phyloP scores from a whole-genome alignment of 2,329 filamentous ascomycete species.

The Phaeomoniella chlamydospora region DNA sequence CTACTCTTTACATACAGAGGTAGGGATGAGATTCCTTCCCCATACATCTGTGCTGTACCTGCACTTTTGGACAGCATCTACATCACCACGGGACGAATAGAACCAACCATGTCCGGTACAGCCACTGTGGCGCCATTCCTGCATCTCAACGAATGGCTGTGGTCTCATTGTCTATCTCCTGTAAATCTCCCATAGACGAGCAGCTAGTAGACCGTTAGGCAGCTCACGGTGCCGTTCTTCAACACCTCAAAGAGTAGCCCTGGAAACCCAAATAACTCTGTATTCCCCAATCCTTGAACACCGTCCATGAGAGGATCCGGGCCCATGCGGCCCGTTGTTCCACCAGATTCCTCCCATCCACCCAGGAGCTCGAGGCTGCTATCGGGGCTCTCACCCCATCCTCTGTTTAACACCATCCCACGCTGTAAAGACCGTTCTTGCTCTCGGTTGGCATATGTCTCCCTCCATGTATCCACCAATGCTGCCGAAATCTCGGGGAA shows the following conservation, averaged over 20 bases:
- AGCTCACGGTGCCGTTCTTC: constrained; percentile 80
- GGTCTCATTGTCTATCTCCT: too few species aligned
- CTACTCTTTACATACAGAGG: too few species aligned
- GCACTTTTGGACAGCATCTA: too few species aligned
- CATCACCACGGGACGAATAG: too few species aligned
- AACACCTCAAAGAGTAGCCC: constrained; percentile 91
- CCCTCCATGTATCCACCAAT: constrained; percentile 57
- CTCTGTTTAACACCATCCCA: constrained; percentile 75
- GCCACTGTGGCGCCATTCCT: too few species aligned
- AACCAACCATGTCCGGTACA: too few species aligned
- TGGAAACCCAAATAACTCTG: constrained; percentile 84
- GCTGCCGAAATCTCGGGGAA: constrained; percentile 59
- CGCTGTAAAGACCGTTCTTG: constrained; percentile 39
- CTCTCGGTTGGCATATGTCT: constrained; percentile 42
- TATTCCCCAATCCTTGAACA: constrained; percentile 50
- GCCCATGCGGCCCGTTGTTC: constrained; percentile 26
- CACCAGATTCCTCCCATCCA: constrained; percentile 65
- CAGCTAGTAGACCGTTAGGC: constrained; percentile 80
- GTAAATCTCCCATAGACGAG: too few species aligned
- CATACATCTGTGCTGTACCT: too few species aligned
- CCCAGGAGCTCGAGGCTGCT: constrained; percentile 77
- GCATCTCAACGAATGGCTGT: too few species aligned
- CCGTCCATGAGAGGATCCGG: constrained; percentile 28
- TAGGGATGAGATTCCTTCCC: too few species aligned
- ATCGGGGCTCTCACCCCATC: constrained; percentile 82